phyloP scores from a whole-genome alignment of 2,329 filamentous ascomycete species.

The Trichoderma pleuroti region DNA sequence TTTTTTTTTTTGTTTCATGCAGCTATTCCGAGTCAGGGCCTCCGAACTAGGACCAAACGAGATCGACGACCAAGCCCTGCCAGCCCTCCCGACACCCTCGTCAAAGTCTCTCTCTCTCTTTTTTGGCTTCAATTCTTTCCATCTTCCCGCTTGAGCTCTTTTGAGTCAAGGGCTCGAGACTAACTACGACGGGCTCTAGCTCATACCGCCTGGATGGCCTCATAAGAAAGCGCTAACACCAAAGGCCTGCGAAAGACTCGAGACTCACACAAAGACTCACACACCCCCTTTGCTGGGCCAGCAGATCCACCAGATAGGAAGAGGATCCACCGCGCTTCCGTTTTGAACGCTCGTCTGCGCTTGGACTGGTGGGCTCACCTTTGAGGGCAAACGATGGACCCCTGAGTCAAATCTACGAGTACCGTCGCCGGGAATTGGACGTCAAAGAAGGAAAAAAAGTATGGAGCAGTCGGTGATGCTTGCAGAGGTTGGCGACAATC shows the following conservation, averaged over 20 bases:
- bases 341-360: constrained; percentile 12
- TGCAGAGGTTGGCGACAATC: background rate
- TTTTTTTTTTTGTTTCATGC: constrained; percentile 7
- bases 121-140: too few relatives aligned
- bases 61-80: constrained; percentile 11
- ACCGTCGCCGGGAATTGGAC: background rate
- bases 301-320: background rate
- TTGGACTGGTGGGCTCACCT: constrained; percentile 10
- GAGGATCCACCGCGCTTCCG: constrained; percentile 4
- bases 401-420: constrained; percentile 7
- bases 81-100: background rate
- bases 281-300: background rate
- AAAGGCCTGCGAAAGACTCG: too few relatives aligned
- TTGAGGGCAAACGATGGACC: constrained; percentile 1
- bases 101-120: background rate
- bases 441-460: background rate
- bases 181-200: background rate
- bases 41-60: constrained; percentile 15
- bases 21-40: constrained; percentile 11
- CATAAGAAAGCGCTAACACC: too few relatives aligned
- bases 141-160: background rate
- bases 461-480: background rate
- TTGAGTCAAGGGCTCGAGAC: background rate
- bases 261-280: background rate
- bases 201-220: background rate